These are phyloP conservation scores for Globisporangium cystogenes DNA, from an alignment of 352 stramenopile species.

Conservation along the genomic window DNA sequence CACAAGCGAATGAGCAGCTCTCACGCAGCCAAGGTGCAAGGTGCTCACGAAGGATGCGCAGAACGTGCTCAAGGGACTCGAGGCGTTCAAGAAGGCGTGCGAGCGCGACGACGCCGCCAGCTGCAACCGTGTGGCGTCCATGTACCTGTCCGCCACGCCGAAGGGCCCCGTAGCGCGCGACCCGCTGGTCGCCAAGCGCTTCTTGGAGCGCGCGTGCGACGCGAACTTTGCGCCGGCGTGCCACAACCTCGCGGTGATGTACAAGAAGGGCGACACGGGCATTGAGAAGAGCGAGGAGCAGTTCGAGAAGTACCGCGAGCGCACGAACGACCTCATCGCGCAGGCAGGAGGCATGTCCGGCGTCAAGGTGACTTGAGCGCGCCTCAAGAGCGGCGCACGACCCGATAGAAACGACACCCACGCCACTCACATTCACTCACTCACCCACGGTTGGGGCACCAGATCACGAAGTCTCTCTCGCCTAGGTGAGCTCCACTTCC, in stretches of 20 bases:
- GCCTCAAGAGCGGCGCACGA: constrained; percentile 7
- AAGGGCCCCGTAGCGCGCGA: constrained; percentile 42
- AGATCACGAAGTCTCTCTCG: too few relatives aligned
- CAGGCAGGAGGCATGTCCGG: constrained; percentile 59
- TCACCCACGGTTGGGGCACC: too few relatives aligned
- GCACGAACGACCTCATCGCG: constrained; percentile 70
- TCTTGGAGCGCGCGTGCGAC: constrained; percentile 70
- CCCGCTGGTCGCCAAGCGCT: constrained; percentile 50
- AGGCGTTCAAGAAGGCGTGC: constrained; percentile 73
- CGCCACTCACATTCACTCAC: neutral
- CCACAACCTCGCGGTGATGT: constrained; percentile 88
- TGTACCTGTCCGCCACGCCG: constrained; percentile 47
- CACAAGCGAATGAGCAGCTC: too few relatives aligned
- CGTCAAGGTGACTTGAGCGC: constrained; percentile 26
- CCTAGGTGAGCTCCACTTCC: constrained; percentile 34
- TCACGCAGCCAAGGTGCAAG: too few relatives aligned
- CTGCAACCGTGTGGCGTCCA: constrained; percentile 76
- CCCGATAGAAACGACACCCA: neutral
- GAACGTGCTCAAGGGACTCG: constrained; percentile 57
- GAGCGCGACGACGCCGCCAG: constrained; percentile 68
- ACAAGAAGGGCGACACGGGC: constrained; percentile 80
- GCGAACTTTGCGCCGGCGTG: constrained; percentile 83
- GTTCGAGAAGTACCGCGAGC: constrained; percentile 71
- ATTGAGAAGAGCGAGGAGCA: constrained; percentile 56
- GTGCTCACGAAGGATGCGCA: constrained; percentile 12